Evolutionary conservation across 2,329 filamentous ascomycete genomes (phyloP).

Genomic region (Xylaria sp.): DNA sequence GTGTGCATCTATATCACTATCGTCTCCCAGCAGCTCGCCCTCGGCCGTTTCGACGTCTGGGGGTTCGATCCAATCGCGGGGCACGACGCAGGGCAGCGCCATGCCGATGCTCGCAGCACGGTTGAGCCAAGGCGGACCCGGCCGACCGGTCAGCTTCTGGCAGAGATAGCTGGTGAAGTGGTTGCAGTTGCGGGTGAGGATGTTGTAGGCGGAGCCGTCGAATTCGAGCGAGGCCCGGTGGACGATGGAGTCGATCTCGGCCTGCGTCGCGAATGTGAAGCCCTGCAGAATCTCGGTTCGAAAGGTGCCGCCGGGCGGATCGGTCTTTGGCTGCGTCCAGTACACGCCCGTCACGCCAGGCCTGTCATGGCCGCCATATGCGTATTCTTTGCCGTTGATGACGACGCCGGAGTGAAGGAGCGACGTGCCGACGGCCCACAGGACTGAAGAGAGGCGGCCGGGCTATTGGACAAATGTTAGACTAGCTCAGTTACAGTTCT

Average conservation of each 20-base stretch:
- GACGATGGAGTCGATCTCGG: conserved; percentile 78
- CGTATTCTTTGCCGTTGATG: conserved; percentile 83
- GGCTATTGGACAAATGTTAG: conserved; percentile 60
- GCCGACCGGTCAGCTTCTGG: conserved; percentile 74
- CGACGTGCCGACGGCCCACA: conserved; percentile 82
- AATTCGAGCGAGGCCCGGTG: conserved; percentile 77
- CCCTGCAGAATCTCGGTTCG: conserved; percentile 80
- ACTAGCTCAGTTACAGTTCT: background rate
- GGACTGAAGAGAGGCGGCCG: conserved; percentile 76
- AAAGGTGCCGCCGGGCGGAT: conserved; percentile 83
- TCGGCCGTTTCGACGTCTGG: conserved; percentile 80
- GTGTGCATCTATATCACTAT: conserved; percentile 48
- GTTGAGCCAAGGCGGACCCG: conserved; percentile 81
- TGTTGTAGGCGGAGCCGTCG: conserved; percentile 80
- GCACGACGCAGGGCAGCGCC: conserved; percentile 83
- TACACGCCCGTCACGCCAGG: conserved; percentile 81
- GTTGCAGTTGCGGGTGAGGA: conserved; percentile 87
- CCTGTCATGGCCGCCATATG: conserved; percentile 83
- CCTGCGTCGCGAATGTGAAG: conserved; percentile 75
- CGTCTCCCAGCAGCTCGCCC: conserved; percentile 72
- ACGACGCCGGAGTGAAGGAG: conserved; percentile 86
- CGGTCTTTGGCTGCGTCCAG: conserved; percentile 77
- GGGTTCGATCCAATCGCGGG: conserved; percentile 82
- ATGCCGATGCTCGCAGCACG: conserved; percentile 85
- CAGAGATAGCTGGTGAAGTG: conserved; percentile 86